A percentile compares a stretch with the other conserved stretches of the same genome.
These are phyloP conservation scores for Coffea eugenioides DNA, from an alignment of 257 asterid species.

Conservation along the genomic window DNA sequence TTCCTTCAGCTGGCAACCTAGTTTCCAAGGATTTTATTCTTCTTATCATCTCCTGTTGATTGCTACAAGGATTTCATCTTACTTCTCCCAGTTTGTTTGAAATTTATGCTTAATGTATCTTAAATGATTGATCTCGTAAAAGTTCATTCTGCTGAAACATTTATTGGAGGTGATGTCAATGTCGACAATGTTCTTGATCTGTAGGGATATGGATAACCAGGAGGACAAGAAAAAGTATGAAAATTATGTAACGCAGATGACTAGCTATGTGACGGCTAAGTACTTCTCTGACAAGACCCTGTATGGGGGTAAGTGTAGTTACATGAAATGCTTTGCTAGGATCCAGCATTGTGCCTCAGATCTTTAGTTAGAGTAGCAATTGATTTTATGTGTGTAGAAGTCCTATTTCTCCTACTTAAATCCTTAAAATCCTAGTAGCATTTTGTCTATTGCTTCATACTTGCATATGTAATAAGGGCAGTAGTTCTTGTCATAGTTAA, in stretches of 20 bases:
- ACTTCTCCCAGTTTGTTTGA: background rate
- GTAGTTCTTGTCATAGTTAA: background rate
- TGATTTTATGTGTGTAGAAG: background rate
- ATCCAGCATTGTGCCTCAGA: background rate
- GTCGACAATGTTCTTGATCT: conserved; percentile 13
- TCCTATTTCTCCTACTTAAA: background rate
- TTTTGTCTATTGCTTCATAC: background rate
- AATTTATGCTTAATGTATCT: background rate
- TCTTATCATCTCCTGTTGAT: background rate
- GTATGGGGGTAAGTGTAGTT: conserved; percentile 64
- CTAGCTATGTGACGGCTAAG: conserved; percentile 56
- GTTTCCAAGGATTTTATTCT: background rate
- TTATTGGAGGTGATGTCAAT: background rate
- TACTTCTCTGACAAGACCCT: conserved; percentile 85
- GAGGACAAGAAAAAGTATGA: conserved; percentile 52
- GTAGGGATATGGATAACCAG: conserved; percentile 26
- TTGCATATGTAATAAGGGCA: no score
- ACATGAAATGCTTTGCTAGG: conserved; percentile 7
- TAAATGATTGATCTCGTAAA: background rate
- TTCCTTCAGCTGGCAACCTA: background rate
- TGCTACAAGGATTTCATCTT: background rate
- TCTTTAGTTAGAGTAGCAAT: background rate
- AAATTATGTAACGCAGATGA: conserved; percentile 61
- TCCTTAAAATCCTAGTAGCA: background rate
- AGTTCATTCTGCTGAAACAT: background rate